Percentiles rank a stretch among this genome's conserved stretches.
Conservation (phyloP, 495 filamentous ascomycete species). For the Penicillium egyptiacum region DNA sequence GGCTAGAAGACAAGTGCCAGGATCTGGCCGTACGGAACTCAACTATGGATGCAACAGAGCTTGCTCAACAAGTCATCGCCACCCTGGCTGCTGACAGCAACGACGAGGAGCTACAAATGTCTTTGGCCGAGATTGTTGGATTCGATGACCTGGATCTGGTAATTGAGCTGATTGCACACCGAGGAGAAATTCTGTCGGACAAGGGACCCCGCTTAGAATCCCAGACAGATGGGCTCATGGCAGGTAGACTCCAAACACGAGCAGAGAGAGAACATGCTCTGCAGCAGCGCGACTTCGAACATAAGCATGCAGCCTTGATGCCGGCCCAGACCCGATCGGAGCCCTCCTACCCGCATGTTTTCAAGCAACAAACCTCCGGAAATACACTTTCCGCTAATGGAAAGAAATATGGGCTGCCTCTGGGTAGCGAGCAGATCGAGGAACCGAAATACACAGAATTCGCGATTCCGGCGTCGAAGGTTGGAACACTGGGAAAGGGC, state of each 20-base stretch:
- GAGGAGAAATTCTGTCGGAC: slow-evolving; percentile 58
- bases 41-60: slow-evolving; percentile 59
- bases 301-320: slow-evolving; percentile 72
- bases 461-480: slow-evolving; percentile 74
- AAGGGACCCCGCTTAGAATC: slow-evolving; percentile 35
- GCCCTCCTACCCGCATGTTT: slow-evolving; percentile 87
- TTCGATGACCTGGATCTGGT: slow-evolving; percentile 91
- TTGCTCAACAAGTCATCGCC: slow-evolving; percentile 70
- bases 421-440: slow-evolving; percentile 60
- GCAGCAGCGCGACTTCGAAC: slow-evolving; percentile 70
- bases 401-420: slow-evolving; percentile 71
- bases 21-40: slow-evolving; percentile 57
- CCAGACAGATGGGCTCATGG: slow-evolving; percentile 51
- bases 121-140: slow-evolving; percentile 85
- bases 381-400: slow-evolving; percentile 77
- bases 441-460: slow-evolving; percentile 83
- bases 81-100: slow-evolving; percentile 62
- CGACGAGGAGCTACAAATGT: slow-evolving; percentile 85
- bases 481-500: slow-evolving; percentile 68
- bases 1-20: slow-evolving; percentile 67
- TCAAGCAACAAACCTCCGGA: slow-evolving; percentile 74
- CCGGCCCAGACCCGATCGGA: slow-evolving; percentile 60
- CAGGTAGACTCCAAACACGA: slow-evolving; percentile 64
- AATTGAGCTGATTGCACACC: slow-evolving; percentile 74
- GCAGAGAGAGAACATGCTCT: slow-evolving; percentile 76